Conservation (phyloP, 352 stramenopile genomes). For the Globisporangium emineosum region DNA sequence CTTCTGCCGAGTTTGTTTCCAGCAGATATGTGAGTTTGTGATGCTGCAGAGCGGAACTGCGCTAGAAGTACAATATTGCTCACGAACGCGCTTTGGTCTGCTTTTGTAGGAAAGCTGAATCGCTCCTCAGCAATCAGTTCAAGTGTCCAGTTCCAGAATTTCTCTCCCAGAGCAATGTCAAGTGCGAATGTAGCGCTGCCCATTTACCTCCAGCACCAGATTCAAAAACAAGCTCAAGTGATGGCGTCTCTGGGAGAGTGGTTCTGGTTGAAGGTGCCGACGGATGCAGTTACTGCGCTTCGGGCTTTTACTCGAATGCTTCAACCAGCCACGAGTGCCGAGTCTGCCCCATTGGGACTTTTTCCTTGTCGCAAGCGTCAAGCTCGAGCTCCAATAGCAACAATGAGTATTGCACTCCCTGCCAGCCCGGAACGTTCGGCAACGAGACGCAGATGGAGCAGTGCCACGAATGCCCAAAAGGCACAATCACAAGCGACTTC, state of each 20-base stretch:
- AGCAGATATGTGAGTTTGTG: slow-evolving; percentile 26
- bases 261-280: slow-evolving; percentile 18
- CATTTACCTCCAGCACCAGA: slow-evolving; percentile 4
- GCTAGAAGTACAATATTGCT: slow-evolving; percentile 15
- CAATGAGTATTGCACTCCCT: slow-evolving; percentile 29
- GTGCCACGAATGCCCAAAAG: slow-evolving; percentile 33
- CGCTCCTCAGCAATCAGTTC: slow-evolving; percentile 26
- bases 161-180: slow-evolving; percentile 14
- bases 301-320: slow-evolving; percentile 43
- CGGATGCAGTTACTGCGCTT: slow-evolving; percentile 31
- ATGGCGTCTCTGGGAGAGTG: not conserved
- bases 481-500: slow-evolving; percentile 14
- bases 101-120: not conserved
- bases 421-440: slow-evolving; percentile 42
- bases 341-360: slow-evolving; percentile 32
- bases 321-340: slow-evolving; percentile 40
- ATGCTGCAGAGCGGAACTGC: slow-evolving; percentile 7
- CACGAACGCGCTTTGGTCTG: not conserved
- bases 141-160: slow-evolving; percentile 16
- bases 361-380: slow-evolving; percentile 3
- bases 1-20: slow-evolving; percentile 23
- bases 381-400: slow-evolving; percentile 2
- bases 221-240: not conserved
- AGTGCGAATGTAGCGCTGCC: slow-evolving; percentile 32
- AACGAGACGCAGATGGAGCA: slow-evolving; percentile 25